Evolutionary conservation across 371 early-diverging fungal species (phyloP), one percentile per base, ranked within the genome.

Genomic region (Dinochytrium kinnereticum): DNA sequence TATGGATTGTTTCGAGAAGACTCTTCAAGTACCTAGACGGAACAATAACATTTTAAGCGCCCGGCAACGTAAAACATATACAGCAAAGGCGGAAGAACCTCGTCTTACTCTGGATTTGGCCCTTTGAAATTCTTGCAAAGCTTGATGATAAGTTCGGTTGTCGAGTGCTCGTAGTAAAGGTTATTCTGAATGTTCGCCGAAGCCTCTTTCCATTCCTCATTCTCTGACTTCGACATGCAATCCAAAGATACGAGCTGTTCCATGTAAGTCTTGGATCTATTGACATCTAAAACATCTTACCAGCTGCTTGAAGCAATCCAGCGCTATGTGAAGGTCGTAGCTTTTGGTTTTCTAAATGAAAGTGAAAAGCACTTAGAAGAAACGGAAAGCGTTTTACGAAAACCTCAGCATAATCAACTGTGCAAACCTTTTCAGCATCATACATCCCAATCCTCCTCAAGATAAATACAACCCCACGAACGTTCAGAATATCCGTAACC

Each of bases 141-240:
- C 1, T 86, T 82, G 26, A 85, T 68, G 64, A 91, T 80, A 17
- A 90, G 49, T 51, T 93, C 92, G 7, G 92, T 73, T 0, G 87
- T 85, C 0, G 86, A 78, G 28, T 89, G 87, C 38, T 92, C 92
- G 67, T 93, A 90, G 68, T 88, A 92, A 31, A 93, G 69, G 51
- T 92, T 92, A 72, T 85, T 86, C 72, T 90, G 93, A 50, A 92
- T 85, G 75, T 87, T 86, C 26, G 87, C 88, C 3, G 92, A 86
- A 0, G 86, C 82, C 7, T 90, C 89, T 0, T 81, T 80, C 59
- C 83, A 85, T 26, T 90, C 88, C 57, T 86, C 85, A 17, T 85
- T 73, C 3, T 77, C 69, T 7, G 88, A 85, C 28, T 75, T 69
- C 21, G 67, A 67, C 92, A 93, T 91, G 2, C 71, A 79, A 26